Evolutionary conservation across 495 filamentous ascomycete species (phyloP), one percentile per base, ranked within the genome.

Genomic region (Jackrogersella minutella): DNA sequence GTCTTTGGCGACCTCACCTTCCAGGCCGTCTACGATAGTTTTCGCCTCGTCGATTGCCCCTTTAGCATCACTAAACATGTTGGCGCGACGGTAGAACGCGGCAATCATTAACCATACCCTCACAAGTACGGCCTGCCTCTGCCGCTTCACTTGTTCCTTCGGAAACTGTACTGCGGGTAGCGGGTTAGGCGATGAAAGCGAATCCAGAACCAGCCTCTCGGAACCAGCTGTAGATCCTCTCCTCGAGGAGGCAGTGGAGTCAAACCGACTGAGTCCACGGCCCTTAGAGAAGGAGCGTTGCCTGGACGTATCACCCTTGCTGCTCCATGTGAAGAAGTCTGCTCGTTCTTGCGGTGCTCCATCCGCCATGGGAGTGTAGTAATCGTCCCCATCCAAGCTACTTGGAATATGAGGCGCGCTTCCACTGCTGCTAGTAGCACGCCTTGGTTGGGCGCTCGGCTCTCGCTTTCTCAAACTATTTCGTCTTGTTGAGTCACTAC

Each of bases 101-200:
- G 91, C 88, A 46, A 97, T 93, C 61, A 93, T 88, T 10, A 97
- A 83, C 95, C 95, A 99, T 19, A 96, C 86, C 54, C 86, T 87
- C n/a, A 90, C 81, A 5, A 97, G 82, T 68, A 89, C 76, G 4
- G 82, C 82, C 31, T 82, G 82, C 19, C 88, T 81, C 59, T 85
- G 86, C 52, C 86, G 85, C 62, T 84, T 81, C 39, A 75, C 71
- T 63, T 86, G 81, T 0, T 79, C 76, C 36, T 78, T 78, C 1
- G 84, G 68, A 60, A 86, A 84, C 36, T 82, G 79, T 17, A 84
- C 80, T 5, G 74, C 71, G 14, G 83, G 82, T 43, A 84, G 68
- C 28, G 79, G 62, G 14, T 71, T 71, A n/a, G 73, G 55, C 2
- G 68, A 41, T 14, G 65, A 62, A 31, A 71, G 63, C 34, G 71